These are phyloP conservation scores for Dispira simplex DNA, from an alignment of 192 early-diverging fungal species.

Conservation along the genomic window DNA sequence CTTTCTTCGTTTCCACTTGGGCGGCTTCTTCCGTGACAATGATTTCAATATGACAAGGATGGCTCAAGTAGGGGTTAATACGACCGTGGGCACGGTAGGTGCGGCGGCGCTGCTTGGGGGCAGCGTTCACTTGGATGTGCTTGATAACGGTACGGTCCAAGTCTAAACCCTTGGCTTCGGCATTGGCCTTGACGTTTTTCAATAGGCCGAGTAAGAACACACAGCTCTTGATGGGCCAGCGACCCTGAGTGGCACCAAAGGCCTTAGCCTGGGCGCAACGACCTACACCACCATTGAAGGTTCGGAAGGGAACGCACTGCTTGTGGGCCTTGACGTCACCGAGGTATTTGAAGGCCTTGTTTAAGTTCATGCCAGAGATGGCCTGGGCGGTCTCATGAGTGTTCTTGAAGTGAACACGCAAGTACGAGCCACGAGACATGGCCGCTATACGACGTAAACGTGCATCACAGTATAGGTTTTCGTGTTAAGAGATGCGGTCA, in stretches of 20 bases:
- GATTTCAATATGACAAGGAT: conserved; percentile 94
- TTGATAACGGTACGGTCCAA: conserved; percentile 76
- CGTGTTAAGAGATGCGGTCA: conserved; percentile 1
- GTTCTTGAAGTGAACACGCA: conserved; percentile 97
- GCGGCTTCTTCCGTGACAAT: conserved; percentile 77
- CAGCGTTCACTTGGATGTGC: conserved; percentile 97
- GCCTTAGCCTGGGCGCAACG: conserved; percentile 95
- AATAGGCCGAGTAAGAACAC: conserved; percentile 87
- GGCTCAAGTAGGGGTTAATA: conserved; percentile 87
- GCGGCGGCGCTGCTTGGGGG: conserved; percentile 91
- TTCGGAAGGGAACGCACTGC: conserved; percentile 93
- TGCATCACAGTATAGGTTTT: conserved; percentile 10
- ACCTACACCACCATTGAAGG: conserved; percentile 94
- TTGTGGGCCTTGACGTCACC: conserved; percentile 92
- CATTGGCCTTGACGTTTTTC: conserved; percentile 96
- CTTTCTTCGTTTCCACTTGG: not conserved
- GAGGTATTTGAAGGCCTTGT: conserved; percentile 84
- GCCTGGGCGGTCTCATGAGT: conserved; percentile 90
- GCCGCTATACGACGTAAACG: conserved; percentile 34
- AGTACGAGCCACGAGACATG: conserved; percentile 82
- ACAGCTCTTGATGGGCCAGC: conserved; percentile 96
- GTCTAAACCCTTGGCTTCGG: conserved; percentile 88
- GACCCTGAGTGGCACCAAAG: conserved; percentile 73
- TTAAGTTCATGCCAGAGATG: conserved; percentile 82
- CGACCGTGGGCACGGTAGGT: conserved; percentile 99